Evolutionary conservation across 2,329 filamentous ascomycete genomes (phyloP), one percentile per base, ranked within the genome.

Genomic region (Plectosphaerella sp.): DNA sequence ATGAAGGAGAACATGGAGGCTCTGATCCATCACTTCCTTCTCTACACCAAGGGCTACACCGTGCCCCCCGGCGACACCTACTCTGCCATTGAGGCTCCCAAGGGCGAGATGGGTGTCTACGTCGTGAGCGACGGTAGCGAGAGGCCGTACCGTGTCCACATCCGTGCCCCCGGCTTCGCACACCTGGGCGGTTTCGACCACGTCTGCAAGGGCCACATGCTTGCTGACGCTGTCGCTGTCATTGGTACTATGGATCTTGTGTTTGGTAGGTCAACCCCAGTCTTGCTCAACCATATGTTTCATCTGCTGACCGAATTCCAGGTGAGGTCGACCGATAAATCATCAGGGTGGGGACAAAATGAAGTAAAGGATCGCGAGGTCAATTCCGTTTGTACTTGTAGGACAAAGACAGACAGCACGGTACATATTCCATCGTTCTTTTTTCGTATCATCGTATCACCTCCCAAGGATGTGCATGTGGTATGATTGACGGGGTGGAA

Each of bases 1-100:
- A 99, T 99, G 94, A 99, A 99, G 83, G 94, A 99, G 84, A 99
- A 99, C 79, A 99, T 99, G 95, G 94, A 99, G 77, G 92, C 94
- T 39, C 83, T 99, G 43, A 99, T 99, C 69, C 94, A 99, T 77
- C 94, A 99, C 79, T 99, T 99, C 82, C 77, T 99, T 60, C 86
- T 99, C 50, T 99, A 93, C 79, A 97, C 92, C 72, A 99, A 99
- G 83, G 94, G 94, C 54, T 99, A 99, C 74, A 83, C 91, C 45
- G 94, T 99, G 4, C 94, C 94, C 43, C 94, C 95, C 8, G 95
- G 94, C 57, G 94, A 99, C 80, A 99, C 94, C 6, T 99, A 99
- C 80, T 92, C 88, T 46, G 93, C 88, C 57, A 99, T 99, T 59
- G 94, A 99, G 79, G 94, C 95, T n/a, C 94, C 94, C 55, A 99